phyloP scores from a whole-genome alignment of 805 yeast genomes.

The Candida sanyiensis region DNA sequence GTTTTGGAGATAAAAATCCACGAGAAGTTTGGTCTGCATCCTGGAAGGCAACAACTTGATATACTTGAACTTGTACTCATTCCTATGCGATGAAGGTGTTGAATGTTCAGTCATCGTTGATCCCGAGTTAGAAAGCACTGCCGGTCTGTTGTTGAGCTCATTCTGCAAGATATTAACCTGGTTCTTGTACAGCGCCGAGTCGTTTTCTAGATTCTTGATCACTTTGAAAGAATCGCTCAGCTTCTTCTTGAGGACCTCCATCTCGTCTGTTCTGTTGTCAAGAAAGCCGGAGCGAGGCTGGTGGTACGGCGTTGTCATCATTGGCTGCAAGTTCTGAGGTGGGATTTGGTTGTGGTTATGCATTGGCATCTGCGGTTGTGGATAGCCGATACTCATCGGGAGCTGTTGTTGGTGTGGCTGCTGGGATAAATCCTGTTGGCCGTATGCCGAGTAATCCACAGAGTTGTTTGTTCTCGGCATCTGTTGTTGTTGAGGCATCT shows the following conservation, averaged over 20 bases:
- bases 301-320: not conserved
- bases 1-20: slow-evolving; percentile 25
- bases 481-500: slow-evolving; percentile 6
- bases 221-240: slow-evolving; percentile 12
- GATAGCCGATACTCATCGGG: not conserved
- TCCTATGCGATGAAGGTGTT: slow-evolving; percentile 2
- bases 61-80: slow-evolving; percentile 18
- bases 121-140: not conserved
- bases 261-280: slow-evolving; percentile 5
- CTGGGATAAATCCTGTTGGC: not conserved
- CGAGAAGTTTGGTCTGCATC: slow-evolving; percentile 21
- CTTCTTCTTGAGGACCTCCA: slow-evolving; percentile 12
- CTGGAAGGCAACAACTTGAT: slow-evolving; percentile 21
- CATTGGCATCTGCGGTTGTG: not conserved
- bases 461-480: slow-evolving; percentile 1
- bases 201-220: slow-evolving; percentile 17
- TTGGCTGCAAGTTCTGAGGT: not conserved
- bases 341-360: not conserved
- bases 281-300: not conserved
- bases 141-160: slow-evolving; percentile 7
- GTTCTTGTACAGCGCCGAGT: slow-evolving; percentile 9
- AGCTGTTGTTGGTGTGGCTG: not conserved
- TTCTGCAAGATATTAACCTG: slow-evolving; percentile 10
- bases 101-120: slow-evolving; percentile 4
- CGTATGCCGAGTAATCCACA: not conserved